These are phyloP conservation scores for Sclerotinia borealis DNA, from an alignment of 2,329 filamentous ascomycete species.

Conservation along the genomic window DNA sequence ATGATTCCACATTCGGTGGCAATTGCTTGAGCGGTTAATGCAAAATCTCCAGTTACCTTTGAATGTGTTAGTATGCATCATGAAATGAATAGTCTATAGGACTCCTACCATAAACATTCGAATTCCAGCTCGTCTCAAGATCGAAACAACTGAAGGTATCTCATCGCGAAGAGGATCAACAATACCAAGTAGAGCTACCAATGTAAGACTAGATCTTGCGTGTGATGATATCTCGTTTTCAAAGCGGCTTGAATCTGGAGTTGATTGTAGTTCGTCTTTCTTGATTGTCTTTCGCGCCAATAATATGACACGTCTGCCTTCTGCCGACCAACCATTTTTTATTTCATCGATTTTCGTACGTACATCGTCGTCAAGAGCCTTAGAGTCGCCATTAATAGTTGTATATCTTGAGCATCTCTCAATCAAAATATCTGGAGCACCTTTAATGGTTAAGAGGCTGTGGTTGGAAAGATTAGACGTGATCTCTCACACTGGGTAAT, in stretches of 20 bases:
- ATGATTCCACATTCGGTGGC: constrained; percentile 66
- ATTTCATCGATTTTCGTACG: constrained; percentile 44
- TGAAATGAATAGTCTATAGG: not conserved
- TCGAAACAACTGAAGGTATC: constrained; percentile 49
- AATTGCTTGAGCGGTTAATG: constrained; percentile 65
- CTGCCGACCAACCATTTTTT: constrained; percentile 61
- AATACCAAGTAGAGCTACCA: constrained; percentile 50
- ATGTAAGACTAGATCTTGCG: constrained; percentile 40
- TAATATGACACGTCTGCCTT: constrained; percentile 62
- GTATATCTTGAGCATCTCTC: constrained; percentile 58
- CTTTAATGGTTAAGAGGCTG: constrained; percentile 61
- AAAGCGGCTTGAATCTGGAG: constrained; percentile 34
- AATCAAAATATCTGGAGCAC: constrained; percentile 64
- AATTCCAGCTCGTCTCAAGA: constrained; percentile 61
- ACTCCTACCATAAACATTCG: constrained; percentile 59
- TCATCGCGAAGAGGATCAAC: constrained; percentile 52
- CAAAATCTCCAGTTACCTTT: constrained; percentile 61
- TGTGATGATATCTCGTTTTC: constrained; percentile 50
- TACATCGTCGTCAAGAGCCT: constrained; percentile 42
- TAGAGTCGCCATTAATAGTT: constrained; percentile 46
- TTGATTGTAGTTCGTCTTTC: constrained; percentile 9
- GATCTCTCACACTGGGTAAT: not conserved
- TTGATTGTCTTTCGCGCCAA: constrained; percentile 49
- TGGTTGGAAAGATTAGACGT: not conserved
- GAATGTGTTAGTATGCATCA: not conserved